Evolutionary conservation across 2,329 filamentous ascomycete species (phyloP).

Genomic region (Alternaria viburni): DNA sequence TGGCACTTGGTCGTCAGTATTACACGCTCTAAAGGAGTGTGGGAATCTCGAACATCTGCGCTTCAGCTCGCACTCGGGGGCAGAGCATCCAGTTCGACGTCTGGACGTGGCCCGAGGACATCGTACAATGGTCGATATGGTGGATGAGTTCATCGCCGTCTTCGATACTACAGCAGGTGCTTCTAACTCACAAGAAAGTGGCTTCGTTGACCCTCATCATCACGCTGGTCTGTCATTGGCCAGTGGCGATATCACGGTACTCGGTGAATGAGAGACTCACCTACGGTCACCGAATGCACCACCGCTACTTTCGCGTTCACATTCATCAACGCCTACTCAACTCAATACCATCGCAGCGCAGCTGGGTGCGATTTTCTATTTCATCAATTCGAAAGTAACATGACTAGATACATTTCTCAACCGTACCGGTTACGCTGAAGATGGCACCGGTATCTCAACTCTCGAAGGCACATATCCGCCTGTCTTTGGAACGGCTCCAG

Average conservation of each 20-base stretch:
- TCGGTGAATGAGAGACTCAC: background rate
- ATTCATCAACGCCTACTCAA: too few relatives aligned
- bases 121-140: constrained; percentile 7
- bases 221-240: background rate
- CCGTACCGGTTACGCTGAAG: too few relatives aligned
- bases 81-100: background rate
- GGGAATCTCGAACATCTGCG: constrained; percentile 8
- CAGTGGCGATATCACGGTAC: background rate
- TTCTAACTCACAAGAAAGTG: background rate
- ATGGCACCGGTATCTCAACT: too few relatives aligned
- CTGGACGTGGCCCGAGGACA: background rate
- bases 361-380: too few relatives aligned
- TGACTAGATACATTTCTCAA: too few relatives aligned
- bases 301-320: too few relatives aligned
- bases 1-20: constrained; percentile 24
- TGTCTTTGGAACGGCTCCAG: too few relatives aligned
- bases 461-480: too few relatives aligned
- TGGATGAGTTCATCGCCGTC: constrained; percentile 12
- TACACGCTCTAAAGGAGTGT: constrained; percentile 10
- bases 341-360: too few relatives aligned
- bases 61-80: constrained; percentile 10
- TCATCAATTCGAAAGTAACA: too few relatives aligned
- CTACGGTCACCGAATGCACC: background rate
- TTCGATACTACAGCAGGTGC: background rate
- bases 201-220: background rate